Base-by-base conservation (phyloP, 306 rosid species). In the Fragaria iinumae region DNA sequence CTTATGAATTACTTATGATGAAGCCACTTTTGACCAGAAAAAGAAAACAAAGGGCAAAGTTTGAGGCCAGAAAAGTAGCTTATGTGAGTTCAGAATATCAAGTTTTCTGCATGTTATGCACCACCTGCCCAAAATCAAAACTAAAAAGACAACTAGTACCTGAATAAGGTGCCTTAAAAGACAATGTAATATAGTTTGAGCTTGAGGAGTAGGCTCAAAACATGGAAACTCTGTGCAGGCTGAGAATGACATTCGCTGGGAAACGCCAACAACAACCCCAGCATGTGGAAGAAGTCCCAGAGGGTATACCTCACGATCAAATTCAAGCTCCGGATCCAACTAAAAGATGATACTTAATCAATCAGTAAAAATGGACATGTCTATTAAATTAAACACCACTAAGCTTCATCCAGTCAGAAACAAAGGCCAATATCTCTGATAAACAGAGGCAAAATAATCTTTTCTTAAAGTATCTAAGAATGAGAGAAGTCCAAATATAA, bases 241-340 rank as follows among this genome's bases (percentile, higher is more conserved):
- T 49, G 98, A 86, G 88, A 95, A 95, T 80, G 98, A 95, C 90
- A 95, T 83, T 79, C 98, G 89, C 84, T 92, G 97, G 79, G 93
- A 92, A 77, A 95, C 91, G 68, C 98, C 98, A 50, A 95, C 96
- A 78, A 92, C 98, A 38, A 92, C 93, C 55, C 98, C 97, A 70
- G 96, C 96, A 88, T 89, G 89, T 80, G 96, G 98, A 80, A 95
- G 96, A 92, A 95, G 98, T 72, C 98, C 97, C 45, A 95, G 78
- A 63, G 96, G 98, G 77, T 95, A 92, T 74, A 95, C 90, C 88
- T 95, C 98, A n/a, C 97, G 97, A 83, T 95, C 98, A 59, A 95
- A 95, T 88, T 95, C 98, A 84, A 90, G 93, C 88, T 95, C 98
- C 3, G 98, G 98, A 81, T 95, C 98, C 98, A 92, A 81, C 98